Base-by-base conservation (phyloP, 257 asterid species). In the Coffea canephora region DNA sequence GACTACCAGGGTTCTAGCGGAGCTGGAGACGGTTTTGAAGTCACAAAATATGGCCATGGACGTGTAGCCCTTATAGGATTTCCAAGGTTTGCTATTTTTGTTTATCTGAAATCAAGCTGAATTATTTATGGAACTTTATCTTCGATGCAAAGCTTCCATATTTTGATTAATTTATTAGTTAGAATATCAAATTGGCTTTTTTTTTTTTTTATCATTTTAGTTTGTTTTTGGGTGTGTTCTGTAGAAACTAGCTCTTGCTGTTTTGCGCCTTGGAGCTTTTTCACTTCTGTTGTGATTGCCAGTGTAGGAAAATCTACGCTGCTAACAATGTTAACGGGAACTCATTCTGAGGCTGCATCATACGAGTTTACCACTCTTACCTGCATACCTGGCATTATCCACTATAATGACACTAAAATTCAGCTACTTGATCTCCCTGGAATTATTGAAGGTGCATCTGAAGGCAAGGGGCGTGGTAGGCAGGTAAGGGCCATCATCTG, bases 401-500 rank as follows among this genome's bases (percentile, higher is more conserved):
- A 95, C 89, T 95, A 95, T 76, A 95, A 95, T 76, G 99, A 92
- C 78, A 95, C 99, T 80, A 95, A 95, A 89, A 95, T 95, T 79
- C 99, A 95, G 91, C 81, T 95, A 83, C 99, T 95, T 57, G 99
- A 95, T 93, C 99, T 95, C 86, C 99, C 99, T 78, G 99, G 99
- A 84, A 95, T 95, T 84, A 95, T 95, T 55, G 99, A 95, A 87
- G 99, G 99, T 72, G 99, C 99, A 55, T 92, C 99, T 67, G 99
- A 96, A 89, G 99, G 99, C 83, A 96, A 96, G 89, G 99, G 99
- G 77, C 99, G 99, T 87, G 99, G 99, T 88, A 89, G 99, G 84
- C 99, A 96, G 98, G 99, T 93, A 73, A 74, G 41, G 23, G 54
- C 61, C 64, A 80, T 79, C 62, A 68, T 50, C 78, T 65, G 8